Percentiles rank a stretch among this genome's conserved stretches.
Evolutionary conservation across 805 yeast genomes (phyloP).

Genomic region (Candida vaughaniae): DNA sequence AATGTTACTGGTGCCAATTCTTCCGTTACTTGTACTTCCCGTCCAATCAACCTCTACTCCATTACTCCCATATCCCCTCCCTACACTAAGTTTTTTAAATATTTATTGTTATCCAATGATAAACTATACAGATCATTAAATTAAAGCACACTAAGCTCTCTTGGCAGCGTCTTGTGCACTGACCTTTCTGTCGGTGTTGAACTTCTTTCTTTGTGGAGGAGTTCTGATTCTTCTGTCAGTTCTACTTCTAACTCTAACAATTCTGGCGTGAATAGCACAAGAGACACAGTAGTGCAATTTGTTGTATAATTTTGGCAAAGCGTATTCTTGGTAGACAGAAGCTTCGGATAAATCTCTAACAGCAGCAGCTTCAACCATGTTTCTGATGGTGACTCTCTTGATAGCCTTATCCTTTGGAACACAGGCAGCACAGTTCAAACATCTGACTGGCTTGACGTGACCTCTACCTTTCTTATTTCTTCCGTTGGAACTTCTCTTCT

Average conservation of each 20-base stretch:
- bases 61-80: background rate
- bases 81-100: slow-evolving; percentile 1
- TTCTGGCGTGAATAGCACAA: slow-evolving; percentile 99
- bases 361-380: slow-evolving; percentile 99
- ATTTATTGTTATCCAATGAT: slow-evolving; percentile 8
- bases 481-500: slow-evolving; percentile 99
- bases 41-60: too few species aligned
- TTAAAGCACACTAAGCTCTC: slow-evolving; percentile 66
- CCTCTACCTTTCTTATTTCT: slow-evolving; percentile 99
- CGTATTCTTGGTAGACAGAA: slow-evolving; percentile 98
- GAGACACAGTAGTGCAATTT: slow-evolving; percentile 99
- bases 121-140: slow-evolving; percentile 12
- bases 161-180: slow-evolving; percentile 97
- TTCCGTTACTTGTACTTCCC: too few species aligned
- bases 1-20: too few species aligned
- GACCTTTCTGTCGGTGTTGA: slow-evolving; percentile 93
- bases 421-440: slow-evolving; percentile 99
- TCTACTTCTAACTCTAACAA: slow-evolving; percentile 99
- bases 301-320: slow-evolving; percentile 99
- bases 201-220: slow-evolving; percentile 99
- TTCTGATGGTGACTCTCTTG: slow-evolving; percentile 99
- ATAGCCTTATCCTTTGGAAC: slow-evolving; percentile 99
- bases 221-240: slow-evolving; percentile 97
- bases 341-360: slow-evolving; percentile 99
- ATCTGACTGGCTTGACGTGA: slow-evolving; percentile 99